Evolutionary conservation across 1,284 basidiomycete genomes (phyloP), one percentile per base, ranked within the genome.

Genomic region (Cutaneotrichosporon arboriforme): DNA sequence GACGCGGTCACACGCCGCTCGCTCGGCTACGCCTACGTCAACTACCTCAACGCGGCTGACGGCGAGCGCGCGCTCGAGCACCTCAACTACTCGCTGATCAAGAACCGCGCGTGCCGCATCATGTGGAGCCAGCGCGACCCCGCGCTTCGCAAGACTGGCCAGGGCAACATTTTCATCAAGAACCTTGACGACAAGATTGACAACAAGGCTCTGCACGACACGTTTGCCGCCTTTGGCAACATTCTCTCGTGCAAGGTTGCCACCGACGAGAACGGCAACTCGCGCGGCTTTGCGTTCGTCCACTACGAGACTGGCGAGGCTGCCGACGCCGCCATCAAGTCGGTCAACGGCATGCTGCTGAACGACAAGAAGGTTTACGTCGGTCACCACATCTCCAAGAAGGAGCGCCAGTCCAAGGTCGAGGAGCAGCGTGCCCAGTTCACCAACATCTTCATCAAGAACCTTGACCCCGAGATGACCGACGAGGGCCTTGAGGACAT

Each of bases 51-150:
- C 76, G 81, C 91, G 35, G 81, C 79, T 54, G 96, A 99, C 82
- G 96, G 94, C 85, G 96, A 99, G 81, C 91, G 93, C 74, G 94
- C 96, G 60, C 83, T 99, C 62, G 96, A 99, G 81, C 90, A 94
- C 79, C 86, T 99, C 77, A 99, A 99, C 81, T 99, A 98, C 78
- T 97, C 94, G 62, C 80, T 94, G 71, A 98, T 99, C 81, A 97
- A 97, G 82, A 87, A 87, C 77, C 89, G 91, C 70, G 87, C 96
- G 62, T 99, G 96, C 82, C 92, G 96, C 71, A 99, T 99, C 81
- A 99, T 99, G 96, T 97, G 96, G 93, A 97, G 93, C 70, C 94
- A 98, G 84, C 90, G 96, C 76, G 96, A 98, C 81, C 96, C 96
- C 59, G 90, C 91, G 67, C 84, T 98, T 71, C 91, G 96, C 78